Conservation (phyloP, 352 stramenopile species). For the Phytophthora pseudosyringae region DNA sequence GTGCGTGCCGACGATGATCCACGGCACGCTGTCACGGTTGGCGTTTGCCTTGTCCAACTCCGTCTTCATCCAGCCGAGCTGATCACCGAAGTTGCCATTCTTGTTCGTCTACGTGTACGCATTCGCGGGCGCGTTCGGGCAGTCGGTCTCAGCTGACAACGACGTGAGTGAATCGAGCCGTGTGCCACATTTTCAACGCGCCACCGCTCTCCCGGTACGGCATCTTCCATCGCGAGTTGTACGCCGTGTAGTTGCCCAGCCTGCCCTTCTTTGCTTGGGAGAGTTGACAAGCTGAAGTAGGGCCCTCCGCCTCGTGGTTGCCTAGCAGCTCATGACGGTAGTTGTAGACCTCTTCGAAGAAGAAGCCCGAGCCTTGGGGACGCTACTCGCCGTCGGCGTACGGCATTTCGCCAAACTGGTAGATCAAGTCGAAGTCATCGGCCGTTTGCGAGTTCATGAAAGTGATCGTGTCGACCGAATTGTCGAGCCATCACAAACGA, state of each 20-base stretch:
- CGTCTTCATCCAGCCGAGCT: slow-evolving; percentile 50
- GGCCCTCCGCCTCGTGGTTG: slow-evolving; percentile 91
- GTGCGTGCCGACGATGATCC: slow-evolving; percentile 75
- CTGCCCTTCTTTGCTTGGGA: slow-evolving; percentile 46
- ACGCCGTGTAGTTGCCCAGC: slow-evolving; percentile 71
- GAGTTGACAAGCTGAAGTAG: slow-evolving; percentile 48
- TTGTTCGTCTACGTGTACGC: slow-evolving; percentile 31
- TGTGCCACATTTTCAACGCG: slow-evolving; percentile 60
- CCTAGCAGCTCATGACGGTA: slow-evolving; percentile 63
- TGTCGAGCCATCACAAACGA: slow-evolving; percentile 48
- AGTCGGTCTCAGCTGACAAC: slow-evolving; percentile 83
- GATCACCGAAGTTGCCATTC: slow-evolving; percentile 53
- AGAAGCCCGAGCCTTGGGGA: slow-evolving; percentile 56
- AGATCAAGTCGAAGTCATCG: slow-evolving; percentile 60
- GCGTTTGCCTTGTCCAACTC: slow-evolving; percentile 62
- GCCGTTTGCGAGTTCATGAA: slow-evolving; percentile 43
- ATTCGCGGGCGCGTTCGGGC: slow-evolving; percentile 41
- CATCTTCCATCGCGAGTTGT: slow-evolving; percentile 57
- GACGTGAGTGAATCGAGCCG: slow-evolving; percentile 77
- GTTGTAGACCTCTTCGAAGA: slow-evolving; percentile 89
- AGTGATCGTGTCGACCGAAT: slow-evolving; percentile 41
- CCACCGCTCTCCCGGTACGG: slow-evolving; percentile 47
- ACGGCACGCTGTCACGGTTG: slow-evolving; percentile 53
- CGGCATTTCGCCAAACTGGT: slow-evolving; percentile 75
- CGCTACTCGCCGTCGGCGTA: slow-evolving; percentile 41